Evolutionary conservation across 352 stramenopile species (phyloP).

Genomic region (Pythium brachiatum): DNA sequence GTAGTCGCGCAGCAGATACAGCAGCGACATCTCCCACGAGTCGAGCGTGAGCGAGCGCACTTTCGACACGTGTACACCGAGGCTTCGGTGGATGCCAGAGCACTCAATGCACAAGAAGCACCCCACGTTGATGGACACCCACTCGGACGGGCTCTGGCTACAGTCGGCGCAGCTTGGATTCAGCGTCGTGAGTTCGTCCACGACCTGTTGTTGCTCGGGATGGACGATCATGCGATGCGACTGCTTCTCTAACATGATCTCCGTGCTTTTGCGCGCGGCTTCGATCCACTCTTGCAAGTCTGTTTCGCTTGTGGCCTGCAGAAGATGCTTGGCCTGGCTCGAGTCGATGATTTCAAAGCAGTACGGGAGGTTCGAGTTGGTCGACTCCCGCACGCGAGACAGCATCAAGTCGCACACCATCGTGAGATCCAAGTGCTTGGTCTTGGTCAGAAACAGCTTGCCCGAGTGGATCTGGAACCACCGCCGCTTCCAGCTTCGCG

Average conservation of each 20-base stretch:
- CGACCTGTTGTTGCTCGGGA: constrained; percentile 68
- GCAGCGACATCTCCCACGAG: constrained; percentile 82
- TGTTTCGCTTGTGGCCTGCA: constrained; percentile 69
- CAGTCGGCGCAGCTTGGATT: constrained; percentile 75
- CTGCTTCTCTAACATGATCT: constrained; percentile 81
- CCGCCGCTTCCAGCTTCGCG: constrained; percentile 79
- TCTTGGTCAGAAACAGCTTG: constrained; percentile 80
- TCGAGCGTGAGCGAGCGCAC: constrained; percentile 91
- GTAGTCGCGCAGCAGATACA: constrained; percentile 60
- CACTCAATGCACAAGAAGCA: constrained; percentile 97
- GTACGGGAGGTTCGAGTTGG: constrained; percentile 48
- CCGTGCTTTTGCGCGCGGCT: constrained; percentile 71
- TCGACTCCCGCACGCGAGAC: constrained; percentile 66
- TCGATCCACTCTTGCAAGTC: constrained; percentile 86
- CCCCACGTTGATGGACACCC: constrained; percentile 96
- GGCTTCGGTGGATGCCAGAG: constrained; percentile 94
- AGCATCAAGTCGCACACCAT: constrained; percentile 84
- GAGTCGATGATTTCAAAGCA: constrained; percentile 87
- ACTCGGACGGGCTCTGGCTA: constrained; percentile 84
- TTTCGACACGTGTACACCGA: constrained; percentile 97
- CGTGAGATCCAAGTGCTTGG: constrained; percentile 72
- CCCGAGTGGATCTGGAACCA: constrained; percentile 88
- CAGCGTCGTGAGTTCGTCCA: constrained; percentile 54
- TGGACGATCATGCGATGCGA: constrained; percentile 80
- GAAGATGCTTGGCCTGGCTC: constrained; percentile 69